phyloP scores from a whole-genome alignment of 768 basidiomycete species.

The Amanita inopinata region DNA sequence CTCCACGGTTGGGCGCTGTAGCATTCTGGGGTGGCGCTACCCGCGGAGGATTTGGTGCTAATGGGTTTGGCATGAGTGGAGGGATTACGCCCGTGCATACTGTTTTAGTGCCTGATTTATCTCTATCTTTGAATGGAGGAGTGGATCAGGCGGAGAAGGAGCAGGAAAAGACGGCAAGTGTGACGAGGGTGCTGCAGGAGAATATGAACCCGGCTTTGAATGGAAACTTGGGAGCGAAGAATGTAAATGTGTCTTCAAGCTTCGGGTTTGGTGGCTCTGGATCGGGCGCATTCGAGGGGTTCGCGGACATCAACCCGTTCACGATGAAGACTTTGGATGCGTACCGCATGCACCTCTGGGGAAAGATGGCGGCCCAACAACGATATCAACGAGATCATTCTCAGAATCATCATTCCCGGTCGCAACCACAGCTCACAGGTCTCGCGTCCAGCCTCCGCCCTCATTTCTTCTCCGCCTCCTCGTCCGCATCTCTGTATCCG shows the following conservation, averaged over 20 bases:
- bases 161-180: slow-evolving; percentile 11
- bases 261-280: slow-evolving; percentile 8
- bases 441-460: slow-evolving; percentile 34
- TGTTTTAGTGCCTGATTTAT: slow-evolving; percentile 62
- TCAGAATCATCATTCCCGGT: slow-evolving; percentile 17
- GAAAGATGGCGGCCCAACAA: slow-evolving; percentile 77
- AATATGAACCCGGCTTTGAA: slow-evolving; percentile 76
- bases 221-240: slow-evolving; percentile 13
- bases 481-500: slow-evolving; percentile 7
- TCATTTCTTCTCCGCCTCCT: slow-evolving; percentile 23
- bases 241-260: slow-evolving; percentile 7
- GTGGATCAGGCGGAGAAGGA: not conserved
- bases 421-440: slow-evolving; percentile 24
- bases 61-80: slow-evolving; percentile 39
- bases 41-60: slow-evolving; percentile 14
- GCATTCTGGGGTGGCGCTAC: slow-evolving; percentile 73
- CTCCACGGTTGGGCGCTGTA: slow-evolving; percentile 40
- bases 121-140: slow-evolving; percentile 8
- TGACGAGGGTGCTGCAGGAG: slow-evolving; percentile 41
- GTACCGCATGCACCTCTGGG: slow-evolving; percentile 90
- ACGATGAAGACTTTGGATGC: slow-evolving; percentile 82
- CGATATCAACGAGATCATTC: slow-evolving; percentile 28
- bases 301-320: slow-evolving; percentile 73
- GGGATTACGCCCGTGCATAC: slow-evolving; percentile 82
- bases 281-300: slow-evolving; percentile 56